Evolutionary conservation across 2,329 filamentous ascomycete genomes (phyloP).

Genomic region (Hypoxylon sp.): DNA sequence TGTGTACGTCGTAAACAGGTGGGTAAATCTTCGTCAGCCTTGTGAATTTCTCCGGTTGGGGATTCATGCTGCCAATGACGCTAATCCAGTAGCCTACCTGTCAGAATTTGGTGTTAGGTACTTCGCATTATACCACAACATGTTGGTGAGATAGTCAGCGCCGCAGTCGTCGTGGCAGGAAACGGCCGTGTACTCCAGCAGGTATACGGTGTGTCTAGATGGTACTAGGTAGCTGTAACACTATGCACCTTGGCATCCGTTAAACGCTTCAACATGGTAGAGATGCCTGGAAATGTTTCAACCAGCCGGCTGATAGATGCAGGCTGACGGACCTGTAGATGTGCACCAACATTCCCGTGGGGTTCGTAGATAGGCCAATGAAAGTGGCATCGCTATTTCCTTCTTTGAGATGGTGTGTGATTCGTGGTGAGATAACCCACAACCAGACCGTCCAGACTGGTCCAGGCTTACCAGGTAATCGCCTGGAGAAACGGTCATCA

Average conservation of each 20-base stretch:
- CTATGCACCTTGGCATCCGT: not conserved
- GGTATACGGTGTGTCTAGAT: constrained; percentile 5
- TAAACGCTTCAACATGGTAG: not conserved
- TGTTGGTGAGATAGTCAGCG: not conserved
- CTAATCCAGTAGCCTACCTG: not conserved
- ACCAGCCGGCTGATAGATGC: not conserved
- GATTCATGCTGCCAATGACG: not conserved
- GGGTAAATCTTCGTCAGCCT: not conserved
- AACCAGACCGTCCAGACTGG: not conserved
- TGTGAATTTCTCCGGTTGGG: not conserved
- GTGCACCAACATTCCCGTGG: no score
- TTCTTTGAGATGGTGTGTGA: not conserved
- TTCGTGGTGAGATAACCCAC: not conserved
- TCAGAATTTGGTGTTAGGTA: not conserved
- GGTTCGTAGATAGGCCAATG: no score
- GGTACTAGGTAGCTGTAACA: not conserved
- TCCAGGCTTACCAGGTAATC: not conserved
- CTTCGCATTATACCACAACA: not conserved
- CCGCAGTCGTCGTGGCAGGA: not conserved
- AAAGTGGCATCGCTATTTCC: not conserved
- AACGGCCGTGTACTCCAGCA: not conserved
- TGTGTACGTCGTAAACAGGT: not conserved
- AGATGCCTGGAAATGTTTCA: not conserved
- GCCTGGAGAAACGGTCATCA: no score
- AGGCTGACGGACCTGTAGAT: not conserved